Evolutionary conservation across 441 rosid genomes (phyloP).

Genomic region (Metrosideros polymorpha): DNA sequence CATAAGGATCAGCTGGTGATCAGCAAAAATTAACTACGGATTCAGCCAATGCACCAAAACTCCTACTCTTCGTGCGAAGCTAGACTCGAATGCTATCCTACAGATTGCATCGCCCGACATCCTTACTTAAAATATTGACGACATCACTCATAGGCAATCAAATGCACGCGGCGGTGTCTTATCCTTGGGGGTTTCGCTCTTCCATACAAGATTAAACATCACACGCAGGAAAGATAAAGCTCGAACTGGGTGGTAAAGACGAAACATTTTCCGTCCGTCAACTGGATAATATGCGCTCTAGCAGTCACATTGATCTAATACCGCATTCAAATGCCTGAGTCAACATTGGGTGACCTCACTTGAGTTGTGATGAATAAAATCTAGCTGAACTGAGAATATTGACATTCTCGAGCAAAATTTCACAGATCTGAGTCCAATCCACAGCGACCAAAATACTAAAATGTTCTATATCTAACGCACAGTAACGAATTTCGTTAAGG

Average conservation of each 20-base stretch:
- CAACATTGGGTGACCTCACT: not conserved
- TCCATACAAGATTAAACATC: not conserved
- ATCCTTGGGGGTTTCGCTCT: not conserved
- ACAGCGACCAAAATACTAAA: not conserved
- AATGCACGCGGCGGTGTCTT: not conserved
- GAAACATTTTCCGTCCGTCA: not conserved
- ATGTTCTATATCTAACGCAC: not conserved
- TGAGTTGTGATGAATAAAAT: not conserved
- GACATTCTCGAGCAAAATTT: not conserved
- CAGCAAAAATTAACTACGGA: not conserved
- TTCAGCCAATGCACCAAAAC: not conserved
- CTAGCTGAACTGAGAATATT: not conserved
- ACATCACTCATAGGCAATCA: not conserved
- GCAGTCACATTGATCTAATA: not conserved
- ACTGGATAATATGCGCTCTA: not conserved
- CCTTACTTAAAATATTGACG: not conserved
- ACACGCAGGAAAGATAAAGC: not conserved
- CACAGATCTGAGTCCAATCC: not conserved
- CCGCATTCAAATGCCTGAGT: not conserved
- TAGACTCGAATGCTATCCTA: not conserved
- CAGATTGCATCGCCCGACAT: not conserved
- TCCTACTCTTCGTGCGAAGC: not conserved
- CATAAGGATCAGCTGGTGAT: conserved; percentile 48
- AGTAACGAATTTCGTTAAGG: not conserved
- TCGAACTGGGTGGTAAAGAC: not conserved